phyloP scores from a whole-genome alignment of 306 rosid species.

The Pyrus bretschneideri region DNA sequence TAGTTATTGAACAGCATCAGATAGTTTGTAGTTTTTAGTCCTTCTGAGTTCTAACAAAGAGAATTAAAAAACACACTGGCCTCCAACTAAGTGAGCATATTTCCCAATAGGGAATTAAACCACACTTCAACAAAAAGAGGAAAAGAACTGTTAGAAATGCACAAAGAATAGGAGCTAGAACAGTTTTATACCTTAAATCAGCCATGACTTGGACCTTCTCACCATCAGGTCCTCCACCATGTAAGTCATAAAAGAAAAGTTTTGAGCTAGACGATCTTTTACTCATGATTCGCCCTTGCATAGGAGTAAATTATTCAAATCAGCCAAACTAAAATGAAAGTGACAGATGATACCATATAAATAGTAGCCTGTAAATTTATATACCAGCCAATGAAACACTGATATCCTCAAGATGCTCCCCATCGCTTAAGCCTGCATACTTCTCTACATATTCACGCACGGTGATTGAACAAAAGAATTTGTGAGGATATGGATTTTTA shows the following conservation, averaged over 20 bases:
- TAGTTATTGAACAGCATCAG: neutral
- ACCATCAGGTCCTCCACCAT: conserved; percentile 34
- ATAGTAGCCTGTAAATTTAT: neutral
- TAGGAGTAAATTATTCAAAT: neutral
- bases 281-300: conserved; percentile 51
- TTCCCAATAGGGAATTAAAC: neutral
- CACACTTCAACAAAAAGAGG: neutral
- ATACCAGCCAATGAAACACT: conserved; percentile 67
- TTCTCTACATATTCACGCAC: conserved; percentile 38
- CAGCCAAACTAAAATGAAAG: neutral
- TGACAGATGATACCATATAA: neutral
- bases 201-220: conserved; percentile 82
- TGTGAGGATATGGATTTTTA: conserved; percentile 75
- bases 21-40: neutral
- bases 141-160: neutral
- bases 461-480: conserved; percentile 56
- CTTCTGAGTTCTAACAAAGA: neutral
- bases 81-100: neutral
- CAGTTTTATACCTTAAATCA: conserved; percentile 57
- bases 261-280: conserved; percentile 66
- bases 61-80: too few species aligned
- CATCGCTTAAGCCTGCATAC: conserved; percentile 42
- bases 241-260: conserved; percentile 71
- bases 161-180: neutral
- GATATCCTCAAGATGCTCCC: conserved; percentile 71